phyloP scores from a whole-genome alignment of 148 eudicot species.

The Rhododendron ferrugineum region DNA sequence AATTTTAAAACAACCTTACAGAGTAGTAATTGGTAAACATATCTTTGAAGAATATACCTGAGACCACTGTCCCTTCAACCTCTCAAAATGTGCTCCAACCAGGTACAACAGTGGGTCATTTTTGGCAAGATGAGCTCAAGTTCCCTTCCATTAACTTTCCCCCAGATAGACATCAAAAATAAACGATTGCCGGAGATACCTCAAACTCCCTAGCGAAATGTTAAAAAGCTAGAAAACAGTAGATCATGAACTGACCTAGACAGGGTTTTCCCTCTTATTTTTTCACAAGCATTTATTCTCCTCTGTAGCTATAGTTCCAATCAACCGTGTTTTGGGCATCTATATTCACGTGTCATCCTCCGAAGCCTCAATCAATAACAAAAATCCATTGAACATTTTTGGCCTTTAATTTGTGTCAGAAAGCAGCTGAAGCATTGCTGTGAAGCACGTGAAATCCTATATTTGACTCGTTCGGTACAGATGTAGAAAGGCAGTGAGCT shows the following conservation, averaged over 20 bases:
- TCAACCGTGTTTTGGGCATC: background rate
- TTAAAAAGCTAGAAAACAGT: background rate
- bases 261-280: background rate
- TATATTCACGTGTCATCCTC: background rate
- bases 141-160: background rate
- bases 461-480: constrained; percentile 6
- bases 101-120: constrained; percentile 3
- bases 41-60: background rate
- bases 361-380: background rate
- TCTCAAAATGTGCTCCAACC: constrained; percentile 1
- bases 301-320: constrained; percentile 2
- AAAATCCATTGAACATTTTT: background rate
- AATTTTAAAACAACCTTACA: background rate
- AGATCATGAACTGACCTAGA: background rate
- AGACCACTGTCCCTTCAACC: background rate
- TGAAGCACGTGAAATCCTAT: background rate
- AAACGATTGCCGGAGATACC: background rate
- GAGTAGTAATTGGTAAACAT: background rate
- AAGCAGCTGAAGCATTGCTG: constrained; percentile 9
- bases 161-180: background rate
- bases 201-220: background rate
- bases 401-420: background rate
- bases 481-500: constrained; percentile 14
- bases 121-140: constrained; percentile 2
- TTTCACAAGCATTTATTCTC: background rate